Percentiles rank a stretch among this genome's conserved stretches.
These are phyloP conservation scores for Alternaria conjuncta DNA, from an alignment of 2,329 filamentous ascomycete genomes.

Conservation along the genomic window DNA sequence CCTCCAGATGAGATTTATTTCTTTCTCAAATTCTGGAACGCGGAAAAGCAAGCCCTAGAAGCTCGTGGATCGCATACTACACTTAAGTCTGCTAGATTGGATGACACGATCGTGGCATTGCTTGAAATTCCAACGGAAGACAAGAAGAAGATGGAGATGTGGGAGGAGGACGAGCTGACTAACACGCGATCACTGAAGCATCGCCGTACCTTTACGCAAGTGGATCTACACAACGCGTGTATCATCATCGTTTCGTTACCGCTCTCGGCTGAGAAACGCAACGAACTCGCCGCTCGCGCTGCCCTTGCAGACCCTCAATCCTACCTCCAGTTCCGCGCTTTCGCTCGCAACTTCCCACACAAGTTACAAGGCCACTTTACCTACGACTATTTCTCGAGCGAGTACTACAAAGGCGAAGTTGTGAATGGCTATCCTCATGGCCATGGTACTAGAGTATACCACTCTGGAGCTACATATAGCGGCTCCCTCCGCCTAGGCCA, in stretches of 20 bases:
- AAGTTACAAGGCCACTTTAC: slow-evolving; percentile 54
- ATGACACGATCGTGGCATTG: slow-evolving; percentile 39
- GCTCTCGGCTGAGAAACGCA: slow-evolving; percentile 35
- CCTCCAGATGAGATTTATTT: slow-evolving; percentile 48
- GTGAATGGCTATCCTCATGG: slow-evolving; percentile 60
- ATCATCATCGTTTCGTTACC: slow-evolving; percentile 43
- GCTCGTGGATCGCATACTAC: slow-evolving; percentile 42
- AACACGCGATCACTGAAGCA: slow-evolving; percentile 37
- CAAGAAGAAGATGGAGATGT: slow-evolving; percentile 55
- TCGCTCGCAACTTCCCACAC: slow-evolving; percentile 53
- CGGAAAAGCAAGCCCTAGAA: slow-evolving; percentile 43
- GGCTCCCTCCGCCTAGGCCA: slow-evolving; percentile 61
- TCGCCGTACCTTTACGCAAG: slow-evolving; percentile 42
- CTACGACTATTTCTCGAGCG: slow-evolving; percentile 60
- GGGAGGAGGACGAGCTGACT: slow-evolving; percentile 54
- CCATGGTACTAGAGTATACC: slow-evolving; percentile 60
- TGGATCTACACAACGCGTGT: slow-evolving; percentile 39
- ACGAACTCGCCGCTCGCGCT: slow-evolving; percentile 39
- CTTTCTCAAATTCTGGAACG: slow-evolving; percentile 50
- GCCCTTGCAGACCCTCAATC: slow-evolving; percentile 44
- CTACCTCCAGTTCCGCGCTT: slow-evolving; percentile 53
- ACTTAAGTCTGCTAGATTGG: slow-evolving; percentile 41
- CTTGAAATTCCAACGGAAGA: slow-evolving; percentile 39
- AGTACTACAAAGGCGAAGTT: slow-evolving; percentile 62
- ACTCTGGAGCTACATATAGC: slow-evolving; percentile 62